Conservation (phyloP, 2,329 filamentous ascomycete species). For the Alternaria dauci region DNA sequence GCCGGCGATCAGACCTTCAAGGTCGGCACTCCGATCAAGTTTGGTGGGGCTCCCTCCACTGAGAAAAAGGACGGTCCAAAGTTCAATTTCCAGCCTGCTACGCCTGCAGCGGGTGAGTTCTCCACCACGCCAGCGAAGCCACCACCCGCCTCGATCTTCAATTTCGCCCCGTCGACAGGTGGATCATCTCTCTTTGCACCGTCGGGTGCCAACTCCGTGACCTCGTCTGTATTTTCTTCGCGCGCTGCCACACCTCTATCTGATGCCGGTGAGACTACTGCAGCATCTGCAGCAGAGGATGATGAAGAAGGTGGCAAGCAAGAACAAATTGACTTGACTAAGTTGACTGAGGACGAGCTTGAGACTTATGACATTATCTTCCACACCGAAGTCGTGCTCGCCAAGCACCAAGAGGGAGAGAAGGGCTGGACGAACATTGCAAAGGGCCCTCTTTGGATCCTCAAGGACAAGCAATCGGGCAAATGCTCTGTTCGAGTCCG, state of each 20-base stretch:
- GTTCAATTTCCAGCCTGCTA: slow-evolving; percentile 41
- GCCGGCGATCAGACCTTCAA: slow-evolving; percentile 51
- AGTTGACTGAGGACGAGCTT: slow-evolving; percentile 45
- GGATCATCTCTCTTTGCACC: slow-evolving; percentile 33
- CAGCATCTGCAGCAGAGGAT: slow-evolving; percentile 39
- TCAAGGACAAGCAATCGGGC: slow-evolving; percentile 47
- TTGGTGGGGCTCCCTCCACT: slow-evolving; percentile 32
- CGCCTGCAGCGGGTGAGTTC: slow-evolving; percentile 34
- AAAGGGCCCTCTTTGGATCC: slow-evolving; percentile 47
- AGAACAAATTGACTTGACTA: slow-evolving; percentile 42
- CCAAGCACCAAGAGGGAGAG: slow-evolving; percentile 36
- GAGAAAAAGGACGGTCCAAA: slow-evolving; percentile 35
- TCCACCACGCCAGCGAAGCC: slow-evolving; percentile 42
- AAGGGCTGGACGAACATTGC: slow-evolving; percentile 45
- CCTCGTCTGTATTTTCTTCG: slow-evolving; percentile 44
- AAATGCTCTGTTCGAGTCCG: slow-evolving; percentile 47
- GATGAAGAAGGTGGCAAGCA: slow-evolving; percentile 42
- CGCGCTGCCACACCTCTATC: slow-evolving; percentile 49
- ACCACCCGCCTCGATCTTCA: slow-evolving; percentile 32
- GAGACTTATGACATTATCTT: slow-evolving; percentile 46
- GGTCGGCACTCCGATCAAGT: slow-evolving; percentile 47
- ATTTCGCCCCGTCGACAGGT: slow-evolving; percentile 30
- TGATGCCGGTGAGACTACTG: slow-evolving; percentile 41
- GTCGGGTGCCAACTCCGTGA: slow-evolving; percentile 33
- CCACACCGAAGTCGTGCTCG: slow-evolving; percentile 38